Evolutionary conservation across 2,329 filamentous ascomycete species (phyloP), one percentile per base, ranked within the genome.

Genomic region (Cadophora gregata): DNA sequence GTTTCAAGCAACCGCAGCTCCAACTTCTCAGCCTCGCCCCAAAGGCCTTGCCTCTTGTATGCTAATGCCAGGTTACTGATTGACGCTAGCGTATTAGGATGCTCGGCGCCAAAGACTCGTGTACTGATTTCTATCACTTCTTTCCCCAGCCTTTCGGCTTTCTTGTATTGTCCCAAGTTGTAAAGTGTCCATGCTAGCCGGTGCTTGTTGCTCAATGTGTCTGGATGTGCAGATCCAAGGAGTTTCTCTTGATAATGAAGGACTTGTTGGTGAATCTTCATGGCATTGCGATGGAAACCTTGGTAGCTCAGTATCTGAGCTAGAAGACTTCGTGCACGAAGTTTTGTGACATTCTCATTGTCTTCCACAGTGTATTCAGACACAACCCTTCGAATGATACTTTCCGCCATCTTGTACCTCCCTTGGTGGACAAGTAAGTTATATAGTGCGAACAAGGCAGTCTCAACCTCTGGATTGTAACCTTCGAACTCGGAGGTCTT

Each of bases 21-120:
- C 51, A 63, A 36, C 21, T 63, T 42, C 53, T 63, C 62, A 42
- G 62, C 62, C 27, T 61, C 10, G 25, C 16, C 21, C 59, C 59
- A 61, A 33, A 27, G 59, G 5, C 59, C 59, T 9, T 63, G 50
- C 12, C 27, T 14, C 25, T 27, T 21, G 25, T 45, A 63, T 24
- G 38, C 53, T 16, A 42, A 36, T 8, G 62, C 62, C 25, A 63
- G 31, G 33, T 16, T 48, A 42, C 8, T 33, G 29, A 61, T 61
- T 5, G 42, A 33, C 2, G 36, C 42, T 33, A 50, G 45, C 42
- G 59, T 51, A 7, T n/a, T 16, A 31, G 42, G 42, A 36, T 61
- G 59, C n/a, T 61, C 59, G 8, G 25, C 42, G 31, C 59, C 59
- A 33, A 47, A 25, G 29, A 61, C 24, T 42, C 45, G 33, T 24